These are phyloP conservation scores for Lactarius psammicola DNA, from an alignment of 768 basidiomycete species.

Conservation along the genomic window DNA sequence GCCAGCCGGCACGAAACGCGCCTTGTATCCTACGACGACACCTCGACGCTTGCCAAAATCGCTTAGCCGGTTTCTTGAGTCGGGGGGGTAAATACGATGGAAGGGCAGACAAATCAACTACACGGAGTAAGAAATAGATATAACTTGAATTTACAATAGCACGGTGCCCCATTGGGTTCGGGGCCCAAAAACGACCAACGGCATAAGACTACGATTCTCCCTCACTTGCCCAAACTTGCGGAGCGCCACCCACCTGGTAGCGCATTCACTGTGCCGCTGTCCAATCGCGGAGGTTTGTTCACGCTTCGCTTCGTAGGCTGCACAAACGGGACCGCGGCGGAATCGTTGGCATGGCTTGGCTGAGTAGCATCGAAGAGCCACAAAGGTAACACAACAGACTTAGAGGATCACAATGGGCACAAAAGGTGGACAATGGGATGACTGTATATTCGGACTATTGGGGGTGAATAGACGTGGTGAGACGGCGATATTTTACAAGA, in stretches of 20 bases:
- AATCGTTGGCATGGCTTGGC: not conserved
- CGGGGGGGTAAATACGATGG: not conserved
- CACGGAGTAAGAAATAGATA: no score
- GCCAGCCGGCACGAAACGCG: no score
- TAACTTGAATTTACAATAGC: no score
- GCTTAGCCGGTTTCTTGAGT: not conserved
- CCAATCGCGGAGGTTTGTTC: not conserved
- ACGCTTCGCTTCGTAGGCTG: not conserved
- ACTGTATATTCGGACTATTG: conserved; percentile 6
- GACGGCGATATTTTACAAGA: conserved; percentile 21
- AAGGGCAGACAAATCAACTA: not conserved
- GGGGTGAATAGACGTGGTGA: conserved; percentile 9
- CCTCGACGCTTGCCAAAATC: not conserved
- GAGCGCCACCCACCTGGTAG: not conserved
- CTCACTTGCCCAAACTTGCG: not conserved
- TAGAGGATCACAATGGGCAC: not conserved
- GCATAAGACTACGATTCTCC: no score
- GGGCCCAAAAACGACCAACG: no score
- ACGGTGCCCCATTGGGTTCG: no score
- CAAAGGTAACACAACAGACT: not conserved
- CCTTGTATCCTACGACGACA: no score
- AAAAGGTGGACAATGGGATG: not conserved
- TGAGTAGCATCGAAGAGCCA: not conserved
- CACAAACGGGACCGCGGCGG: not conserved
- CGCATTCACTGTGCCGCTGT: not conserved